Evolutionary conservation across 225 moss, liverwort and hornwort genomes (phyloP).

Genomic region (Pseudoscleropodium purum): DNA sequence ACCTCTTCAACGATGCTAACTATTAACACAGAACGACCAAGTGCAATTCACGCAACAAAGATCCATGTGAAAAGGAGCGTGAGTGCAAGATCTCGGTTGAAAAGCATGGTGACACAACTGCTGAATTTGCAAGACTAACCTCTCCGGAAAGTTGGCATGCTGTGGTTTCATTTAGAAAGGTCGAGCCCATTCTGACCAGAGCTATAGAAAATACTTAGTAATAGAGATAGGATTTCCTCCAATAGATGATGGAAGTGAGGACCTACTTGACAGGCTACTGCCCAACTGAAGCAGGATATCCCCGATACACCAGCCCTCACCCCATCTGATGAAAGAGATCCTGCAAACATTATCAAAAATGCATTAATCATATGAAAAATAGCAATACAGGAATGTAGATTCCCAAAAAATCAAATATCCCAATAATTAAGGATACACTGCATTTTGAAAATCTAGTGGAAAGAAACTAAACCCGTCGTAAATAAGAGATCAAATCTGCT

Average conservation of each 20-base stretch:
- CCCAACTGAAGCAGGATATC: not conserved
- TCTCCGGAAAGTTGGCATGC: not conserved
- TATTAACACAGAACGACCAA: not conserved
- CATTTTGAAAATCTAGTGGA: not conserved
- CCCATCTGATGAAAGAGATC: not conserved
- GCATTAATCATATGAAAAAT: not conserved
- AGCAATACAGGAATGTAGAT: not conserved
- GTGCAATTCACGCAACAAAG: not conserved
- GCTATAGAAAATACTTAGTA: not conserved
- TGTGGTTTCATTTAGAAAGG: not conserved
- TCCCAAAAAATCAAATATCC: not conserved
- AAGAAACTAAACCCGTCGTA: not conserved
- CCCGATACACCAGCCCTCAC: not conserved
- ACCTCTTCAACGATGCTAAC: not conserved
- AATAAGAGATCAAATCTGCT: not conserved
- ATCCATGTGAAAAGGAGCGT: not conserved
- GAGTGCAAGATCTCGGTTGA: not conserved
- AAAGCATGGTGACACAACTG: not conserved
- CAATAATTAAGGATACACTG: not conserved
- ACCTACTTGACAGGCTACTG: not conserved
- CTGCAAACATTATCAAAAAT: not conserved
- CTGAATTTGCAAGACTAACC: not conserved
- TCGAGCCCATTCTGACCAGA: not conserved
- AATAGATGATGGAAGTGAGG: not conserved
- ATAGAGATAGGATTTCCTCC: not conserved